Evolutionary conservation across 441 rosid genomes (phyloP).

Genomic region (Euphorbia corollata): DNA sequence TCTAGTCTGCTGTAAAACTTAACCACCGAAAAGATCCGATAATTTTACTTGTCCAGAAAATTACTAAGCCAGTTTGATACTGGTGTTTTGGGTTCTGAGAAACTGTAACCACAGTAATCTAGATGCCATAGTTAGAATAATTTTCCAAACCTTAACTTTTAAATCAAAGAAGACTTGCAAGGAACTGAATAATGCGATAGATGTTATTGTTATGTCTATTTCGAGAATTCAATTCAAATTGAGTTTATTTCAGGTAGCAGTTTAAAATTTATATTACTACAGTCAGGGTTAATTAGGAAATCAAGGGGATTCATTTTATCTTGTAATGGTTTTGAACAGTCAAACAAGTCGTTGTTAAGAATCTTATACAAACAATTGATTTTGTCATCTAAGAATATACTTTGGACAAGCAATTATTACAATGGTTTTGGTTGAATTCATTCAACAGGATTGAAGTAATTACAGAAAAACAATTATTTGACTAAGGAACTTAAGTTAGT

Average conservation of each 20-base stretch:
- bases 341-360: not conserved
- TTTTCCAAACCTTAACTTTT: not conserved
- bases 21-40: not conserved
- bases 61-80: not conserved
- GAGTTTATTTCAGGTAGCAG: not conserved
- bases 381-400: not conserved
- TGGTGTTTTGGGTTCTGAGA: not conserved
- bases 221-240: not conserved
- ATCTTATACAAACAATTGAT: not conserved
- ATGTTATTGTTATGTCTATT: not conserved
- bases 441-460: not conserved
- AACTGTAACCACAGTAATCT: not conserved
- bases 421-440: not conserved
- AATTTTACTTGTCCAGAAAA: not conserved
- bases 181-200: not conserved
- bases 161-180: not conserved
- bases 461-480: not conserved
- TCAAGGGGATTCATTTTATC: not conserved
- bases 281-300: not conserved
- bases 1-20: not conserved
- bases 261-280: not conserved
- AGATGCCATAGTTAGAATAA: not conserved
- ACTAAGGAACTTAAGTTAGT: not conserved
- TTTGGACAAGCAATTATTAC: not conserved
- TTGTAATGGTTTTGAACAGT: not conserved